Evolutionary conservation across 2,329 filamentous ascomycete species (phyloP).

Genomic region (Arthroderma sp.): DNA sequence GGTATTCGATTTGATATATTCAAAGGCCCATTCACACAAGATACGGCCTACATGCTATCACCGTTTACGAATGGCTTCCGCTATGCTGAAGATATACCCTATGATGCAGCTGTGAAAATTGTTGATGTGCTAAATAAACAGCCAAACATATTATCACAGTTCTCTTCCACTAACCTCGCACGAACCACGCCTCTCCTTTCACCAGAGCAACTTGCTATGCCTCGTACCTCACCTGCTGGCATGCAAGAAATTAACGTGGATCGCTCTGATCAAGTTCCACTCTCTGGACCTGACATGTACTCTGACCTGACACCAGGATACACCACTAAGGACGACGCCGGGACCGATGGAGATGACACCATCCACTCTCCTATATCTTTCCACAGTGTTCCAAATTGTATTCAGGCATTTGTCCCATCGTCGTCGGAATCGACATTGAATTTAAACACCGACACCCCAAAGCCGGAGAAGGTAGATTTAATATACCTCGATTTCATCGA

Average conservation of each 20-base stretch:
- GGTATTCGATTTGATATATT: conserved; percentile 93
- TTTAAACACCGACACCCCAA: not conserved
- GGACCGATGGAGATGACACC: conserved; percentile 79
- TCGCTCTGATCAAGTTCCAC: conserved; percentile 1
- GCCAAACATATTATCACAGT: conserved; percentile 34
- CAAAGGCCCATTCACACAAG: conserved; percentile 76
- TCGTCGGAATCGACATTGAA: conserved; percentile 1
- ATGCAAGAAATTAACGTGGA: conserved; percentile 5
- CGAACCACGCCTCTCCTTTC: conserved; percentile 26
- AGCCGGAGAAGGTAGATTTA: conserved; percentile 64
- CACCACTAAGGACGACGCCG: conserved; percentile 75
- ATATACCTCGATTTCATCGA: conserved; percentile 88
- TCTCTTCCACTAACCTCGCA: conserved; percentile 10
- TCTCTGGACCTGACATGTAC: conserved; percentile 1
- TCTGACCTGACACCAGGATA: conserved; percentile 55
- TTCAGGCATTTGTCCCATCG: conserved; percentile 54
- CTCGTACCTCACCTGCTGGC: conserved; percentile 13
- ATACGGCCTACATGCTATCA: conserved; percentile 73
- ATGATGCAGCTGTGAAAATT: conserved; percentile 57
- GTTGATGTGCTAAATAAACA: conserved; percentile 46
- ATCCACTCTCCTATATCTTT: conserved; percentile 62
- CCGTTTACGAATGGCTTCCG: conserved; percentile 73
- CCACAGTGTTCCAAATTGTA: conserved; percentile 69
- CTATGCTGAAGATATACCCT: conserved; percentile 70
- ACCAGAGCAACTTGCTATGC: conserved; percentile 30